phyloP scores from a whole-genome alignment of 2,329 filamentous ascomycete species.

The Talaromyces piceae region DNA sequence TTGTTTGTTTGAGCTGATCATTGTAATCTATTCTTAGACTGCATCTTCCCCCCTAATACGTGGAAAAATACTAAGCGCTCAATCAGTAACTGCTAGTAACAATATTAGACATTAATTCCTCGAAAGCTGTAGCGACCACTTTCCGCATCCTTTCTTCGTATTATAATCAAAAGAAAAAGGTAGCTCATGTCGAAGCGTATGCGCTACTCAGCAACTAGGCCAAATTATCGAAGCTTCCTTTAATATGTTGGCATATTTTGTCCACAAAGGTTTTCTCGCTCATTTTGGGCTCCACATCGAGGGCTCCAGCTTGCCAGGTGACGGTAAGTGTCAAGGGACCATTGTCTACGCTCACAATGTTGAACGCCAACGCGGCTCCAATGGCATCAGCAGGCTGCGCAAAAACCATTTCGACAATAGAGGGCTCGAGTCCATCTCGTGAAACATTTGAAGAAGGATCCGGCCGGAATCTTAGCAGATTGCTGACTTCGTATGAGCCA shows the following conservation, averaged over 20 bases:
- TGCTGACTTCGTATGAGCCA: background rate
- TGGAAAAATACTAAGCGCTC: no score
- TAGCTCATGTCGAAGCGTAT: no score
- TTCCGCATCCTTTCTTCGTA: no score
- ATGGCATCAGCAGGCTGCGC: background rate
- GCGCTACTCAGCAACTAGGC: background rate
- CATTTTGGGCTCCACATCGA: background rate
- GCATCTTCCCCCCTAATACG: no score
- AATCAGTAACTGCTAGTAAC: no score
- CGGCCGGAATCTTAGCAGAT: background rate
- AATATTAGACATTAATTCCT: no score
- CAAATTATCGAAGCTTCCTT: background rate
- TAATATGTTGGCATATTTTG: background rate
- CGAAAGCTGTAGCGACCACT: no score
- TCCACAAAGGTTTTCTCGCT: background rate
- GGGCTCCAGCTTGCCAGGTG: slow-evolving; percentile 1
- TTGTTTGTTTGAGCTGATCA: no score
- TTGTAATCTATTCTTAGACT: no score
- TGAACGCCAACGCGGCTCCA: background rate
- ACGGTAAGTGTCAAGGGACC: background rate
- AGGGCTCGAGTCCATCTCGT: background rate
- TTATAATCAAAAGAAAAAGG: no score
- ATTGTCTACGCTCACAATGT: slow-evolving; percentile 1
- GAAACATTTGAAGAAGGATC: background rate
- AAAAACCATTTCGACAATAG: slow-evolving; percentile 1